phyloP scores from a whole-genome alignment of 1,284 basidiomycete genomes.

The Ganoderma boninense region DNA sequence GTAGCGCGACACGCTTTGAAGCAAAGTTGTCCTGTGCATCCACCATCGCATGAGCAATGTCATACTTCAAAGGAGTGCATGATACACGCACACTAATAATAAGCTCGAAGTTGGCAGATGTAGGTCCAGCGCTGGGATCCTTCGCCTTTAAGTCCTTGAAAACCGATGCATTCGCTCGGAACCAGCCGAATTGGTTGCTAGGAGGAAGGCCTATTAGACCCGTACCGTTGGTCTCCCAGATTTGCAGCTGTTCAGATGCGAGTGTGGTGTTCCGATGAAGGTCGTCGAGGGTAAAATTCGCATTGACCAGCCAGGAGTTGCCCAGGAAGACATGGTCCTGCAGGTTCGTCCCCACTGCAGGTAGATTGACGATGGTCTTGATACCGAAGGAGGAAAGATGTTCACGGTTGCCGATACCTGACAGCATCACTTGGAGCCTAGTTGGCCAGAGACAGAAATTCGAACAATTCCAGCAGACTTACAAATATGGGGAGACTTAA shows the following conservation, averaged over 20 bases:
- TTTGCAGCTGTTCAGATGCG: conserved; percentile 16
- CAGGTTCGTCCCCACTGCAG: conserved; percentile 44
- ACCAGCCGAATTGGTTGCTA: conserved; percentile 22
- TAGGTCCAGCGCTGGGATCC: conserved; percentile 49
- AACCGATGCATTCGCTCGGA: conserved; percentile 23
- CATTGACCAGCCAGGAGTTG: conserved; percentile 29
- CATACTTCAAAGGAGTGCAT: not conserved
- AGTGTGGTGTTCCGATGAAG: conserved; percentile 25
- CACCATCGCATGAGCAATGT: not conserved
- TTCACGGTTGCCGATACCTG: conserved; percentile 29
- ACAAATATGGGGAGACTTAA: conserved; percentile 46
- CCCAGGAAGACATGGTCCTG: conserved; percentile 44
- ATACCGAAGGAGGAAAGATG: conserved; percentile 33
- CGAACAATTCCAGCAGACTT: not conserved
- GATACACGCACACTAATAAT: conserved; percentile 12
- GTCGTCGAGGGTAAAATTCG: conserved; percentile 28
- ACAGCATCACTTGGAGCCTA: conserved; percentile 19
- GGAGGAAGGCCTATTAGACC: conserved; percentile 19
- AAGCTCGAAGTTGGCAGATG: conserved; percentile 24
- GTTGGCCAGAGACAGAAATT: not conserved
- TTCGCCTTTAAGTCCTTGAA: conserved; percentile 32
- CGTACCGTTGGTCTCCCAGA: conserved; percentile 26
- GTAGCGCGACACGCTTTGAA: conserved; percentile 22
- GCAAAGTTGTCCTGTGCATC: conserved; percentile 18
- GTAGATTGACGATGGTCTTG: conserved; percentile 40